phyloP scores from a whole-genome alignment of 352 stramenopile species.

The Globisporangium barbulae region DNA sequence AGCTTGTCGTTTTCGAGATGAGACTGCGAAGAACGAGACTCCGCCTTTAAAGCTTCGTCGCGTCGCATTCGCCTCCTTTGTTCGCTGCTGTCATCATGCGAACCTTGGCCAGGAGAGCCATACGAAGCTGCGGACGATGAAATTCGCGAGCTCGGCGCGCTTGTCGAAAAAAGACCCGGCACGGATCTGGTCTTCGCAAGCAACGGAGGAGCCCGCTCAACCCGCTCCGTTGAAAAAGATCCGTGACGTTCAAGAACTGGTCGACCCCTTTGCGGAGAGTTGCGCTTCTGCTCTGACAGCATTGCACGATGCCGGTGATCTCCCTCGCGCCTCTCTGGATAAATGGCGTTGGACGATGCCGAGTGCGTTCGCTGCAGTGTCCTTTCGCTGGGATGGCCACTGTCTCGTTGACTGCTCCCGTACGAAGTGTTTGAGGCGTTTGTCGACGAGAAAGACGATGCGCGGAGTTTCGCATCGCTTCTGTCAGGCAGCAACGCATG shows the following conservation, averaged over 20 bases:
- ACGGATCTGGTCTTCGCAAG: slow-evolving; percentile 13
- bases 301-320: slow-evolving; percentile 17
- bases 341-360: slow-evolving; percentile 1
- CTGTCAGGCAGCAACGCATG: slow-evolving; percentile 8
- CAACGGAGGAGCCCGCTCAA: slow-evolving; percentile 9
- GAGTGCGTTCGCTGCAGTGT: slow-evolving; percentile 15
- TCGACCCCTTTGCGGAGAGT: slow-evolving; percentile 20
- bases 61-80: slow-evolving; percentile 8
- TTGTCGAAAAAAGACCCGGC: slow-evolving; percentile 5
- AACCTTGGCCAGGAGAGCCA: slow-evolving; percentile 15
- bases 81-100: slow-evolving; percentile 1
- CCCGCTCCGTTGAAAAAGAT: slow-evolving; percentile 30
- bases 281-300: slow-evolving; percentile 14
- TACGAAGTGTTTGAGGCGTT: not conserved
- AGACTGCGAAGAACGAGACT: not conserved
- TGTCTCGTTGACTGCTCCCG: slow-evolving; percentile 4
- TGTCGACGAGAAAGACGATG: slow-evolving; percentile 37
- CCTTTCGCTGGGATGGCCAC: not conserved
- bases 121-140: not conserved
- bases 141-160: slow-evolving; percentile 4
- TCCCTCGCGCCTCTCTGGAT: slow-evolving; percentile 21
- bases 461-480: slow-evolving; percentile 28
- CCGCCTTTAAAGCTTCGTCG: slow-evolving; percentile 2
- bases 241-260: slow-evolving; percentile 44
- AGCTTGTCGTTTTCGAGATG: slow-evolving; percentile 4